phyloP scores from a whole-genome alignment of 768 basidiomycete genomes.

The Leccinum sublutescens region DNA sequence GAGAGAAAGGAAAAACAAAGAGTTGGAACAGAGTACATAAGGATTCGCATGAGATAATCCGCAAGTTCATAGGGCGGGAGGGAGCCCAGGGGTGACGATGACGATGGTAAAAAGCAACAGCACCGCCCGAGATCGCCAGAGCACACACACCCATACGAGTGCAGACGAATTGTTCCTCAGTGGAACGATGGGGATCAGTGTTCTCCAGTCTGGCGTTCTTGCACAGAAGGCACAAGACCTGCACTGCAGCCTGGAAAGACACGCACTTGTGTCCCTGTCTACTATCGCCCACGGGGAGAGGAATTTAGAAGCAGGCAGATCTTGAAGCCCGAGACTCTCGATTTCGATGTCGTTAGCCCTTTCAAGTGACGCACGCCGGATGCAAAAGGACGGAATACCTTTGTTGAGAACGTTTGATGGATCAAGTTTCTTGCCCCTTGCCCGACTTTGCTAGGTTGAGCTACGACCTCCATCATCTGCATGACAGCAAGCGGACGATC shows the following conservation, averaged over 20 bases:
- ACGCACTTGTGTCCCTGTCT: slow-evolving; percentile 20
- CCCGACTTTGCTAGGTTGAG: slow-evolving; percentile 71
- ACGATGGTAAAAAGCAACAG: slow-evolving; percentile 16
- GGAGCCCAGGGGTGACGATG: not conserved
- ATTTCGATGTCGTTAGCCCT: slow-evolving; percentile 9
- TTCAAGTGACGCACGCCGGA: not conserved
- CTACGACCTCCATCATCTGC: slow-evolving; percentile 45
- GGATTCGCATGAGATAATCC: slow-evolving; percentile 28
- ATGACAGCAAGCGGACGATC: slow-evolving; percentile 79
- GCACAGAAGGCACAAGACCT: slow-evolving; percentile 19
- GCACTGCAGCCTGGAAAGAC: slow-evolving; percentile 23
- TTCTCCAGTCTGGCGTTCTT: slow-evolving; percentile 14
- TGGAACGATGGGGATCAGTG: slow-evolving; percentile 20
- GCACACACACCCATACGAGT: slow-evolving; percentile 13
- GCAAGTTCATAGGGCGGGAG: slow-evolving; percentile 12
- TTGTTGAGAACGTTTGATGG: slow-evolving; percentile 14
- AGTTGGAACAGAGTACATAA: slow-evolving; percentile 24
- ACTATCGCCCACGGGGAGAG: slow-evolving; percentile 14
- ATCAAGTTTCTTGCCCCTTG: slow-evolving; percentile 83
- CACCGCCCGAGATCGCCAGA: slow-evolving; percentile 16
- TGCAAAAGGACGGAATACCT: slow-evolving; percentile 8
- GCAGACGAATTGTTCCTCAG: slow-evolving; percentile 24
- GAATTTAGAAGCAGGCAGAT: slow-evolving; percentile 17
- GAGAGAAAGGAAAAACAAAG: not conserved
- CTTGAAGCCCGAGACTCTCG: slow-evolving; percentile 18